Conservation (phyloP, 2,329 filamentous ascomycete genomes). For the Shiraia bambusicola region DNA sequence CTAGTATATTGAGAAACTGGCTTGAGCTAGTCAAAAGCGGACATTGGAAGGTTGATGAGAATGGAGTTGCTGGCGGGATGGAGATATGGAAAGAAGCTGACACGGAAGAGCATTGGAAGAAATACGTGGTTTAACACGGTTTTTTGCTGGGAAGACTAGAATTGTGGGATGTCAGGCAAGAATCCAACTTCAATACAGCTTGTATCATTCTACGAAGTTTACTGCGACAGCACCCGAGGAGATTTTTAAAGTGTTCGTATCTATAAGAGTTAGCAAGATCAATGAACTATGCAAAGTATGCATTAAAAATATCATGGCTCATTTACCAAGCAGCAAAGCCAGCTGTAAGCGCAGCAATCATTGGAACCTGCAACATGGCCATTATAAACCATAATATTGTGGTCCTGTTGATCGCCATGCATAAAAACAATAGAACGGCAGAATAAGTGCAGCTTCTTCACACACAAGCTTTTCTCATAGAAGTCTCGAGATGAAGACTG, state of each 20-base stretch:
- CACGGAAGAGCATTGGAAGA: slow-evolving; percentile 11
- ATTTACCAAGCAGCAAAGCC: slow-evolving; percentile 17
- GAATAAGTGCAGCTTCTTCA: slow-evolving; percentile 12
- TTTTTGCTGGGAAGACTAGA: too few species aligned
- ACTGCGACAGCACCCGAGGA: too few species aligned
- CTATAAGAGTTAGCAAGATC: too few species aligned
- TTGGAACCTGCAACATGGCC: slow-evolving; percentile 19
- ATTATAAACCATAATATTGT: slow-evolving; percentile 24
- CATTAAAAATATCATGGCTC: too few species aligned
- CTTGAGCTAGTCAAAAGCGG: slow-evolving; percentile 13
- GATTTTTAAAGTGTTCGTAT: too few species aligned
- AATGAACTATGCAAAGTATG: too few species aligned
- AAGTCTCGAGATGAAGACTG: slow-evolving; percentile 26
- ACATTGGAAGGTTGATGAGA: slow-evolving; percentile 14
- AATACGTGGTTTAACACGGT: slow-evolving; percentile 1
- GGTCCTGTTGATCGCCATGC: slow-evolving; percentile 23
- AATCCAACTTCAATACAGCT: too few species aligned
- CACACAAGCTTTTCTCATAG: slow-evolving; percentile 21
- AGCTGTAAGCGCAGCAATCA: slow-evolving; percentile 21
- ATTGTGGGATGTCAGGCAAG: too few species aligned
- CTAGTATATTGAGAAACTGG: slow-evolving; percentile 8
- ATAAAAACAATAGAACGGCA: slow-evolving; percentile 28
- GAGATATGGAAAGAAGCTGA: slow-evolving; percentile 5
- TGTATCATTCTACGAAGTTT: too few species aligned
- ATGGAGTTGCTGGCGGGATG: slow-evolving; percentile 12